phyloP scores from a whole-genome alignment of 1,284 basidiomycete species.

The Pterula multifida region DNA sequence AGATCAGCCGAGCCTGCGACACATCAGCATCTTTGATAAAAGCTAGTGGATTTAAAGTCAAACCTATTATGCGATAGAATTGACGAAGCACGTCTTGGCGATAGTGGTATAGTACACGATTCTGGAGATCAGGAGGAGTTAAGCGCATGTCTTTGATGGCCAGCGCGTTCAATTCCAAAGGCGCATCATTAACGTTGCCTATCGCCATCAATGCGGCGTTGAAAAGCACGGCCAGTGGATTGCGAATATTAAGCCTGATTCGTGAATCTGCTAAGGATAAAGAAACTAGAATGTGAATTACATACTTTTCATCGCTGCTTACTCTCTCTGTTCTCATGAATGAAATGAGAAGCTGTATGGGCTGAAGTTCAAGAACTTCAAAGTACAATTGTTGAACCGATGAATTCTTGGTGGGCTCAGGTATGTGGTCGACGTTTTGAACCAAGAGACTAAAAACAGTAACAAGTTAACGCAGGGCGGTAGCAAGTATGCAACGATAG shows the following conservation, averaged over 20 bases:
- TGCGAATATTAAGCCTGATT: conserved; percentile 67
- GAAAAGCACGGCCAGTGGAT: conserved; percentile 87
- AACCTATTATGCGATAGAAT: conserved; percentile 82
- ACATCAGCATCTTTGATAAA: background rate
- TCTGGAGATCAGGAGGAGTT: conserved; percentile 75
- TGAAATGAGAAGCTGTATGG: conserved; percentile 85
- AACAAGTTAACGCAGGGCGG: conserved; percentile 4
- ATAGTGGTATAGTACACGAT: conserved; percentile 87
- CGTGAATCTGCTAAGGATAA: conserved; percentile 5
- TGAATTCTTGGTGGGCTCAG: conserved; percentile 62
- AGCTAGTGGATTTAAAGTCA: background rate
- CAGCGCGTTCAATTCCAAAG: conserved; percentile 91
- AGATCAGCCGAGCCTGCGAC: conserved; percentile 78
- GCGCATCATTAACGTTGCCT: conserved; percentile 95
- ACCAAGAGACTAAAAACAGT: conserved; percentile 54
- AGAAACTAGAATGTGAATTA: conserved; percentile 8
- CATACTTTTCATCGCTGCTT: conserved; percentile 87
- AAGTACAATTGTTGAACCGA: conserved; percentile 84
- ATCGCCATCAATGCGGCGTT: conserved; percentile 96
- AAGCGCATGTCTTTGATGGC: conserved; percentile 93
- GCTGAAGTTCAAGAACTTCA: conserved; percentile 94
- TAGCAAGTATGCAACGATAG: conserved; percentile 8
- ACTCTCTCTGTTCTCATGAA: conserved; percentile 96
- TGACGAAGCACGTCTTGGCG: conserved; percentile 90
- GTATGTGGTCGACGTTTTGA: conserved; percentile 63